A percentile compares a stretch with the other conserved stretches of the same genome.
Conservation (phyloP, 306 rosid species). For the apple (Malus domestica) region DNA sequence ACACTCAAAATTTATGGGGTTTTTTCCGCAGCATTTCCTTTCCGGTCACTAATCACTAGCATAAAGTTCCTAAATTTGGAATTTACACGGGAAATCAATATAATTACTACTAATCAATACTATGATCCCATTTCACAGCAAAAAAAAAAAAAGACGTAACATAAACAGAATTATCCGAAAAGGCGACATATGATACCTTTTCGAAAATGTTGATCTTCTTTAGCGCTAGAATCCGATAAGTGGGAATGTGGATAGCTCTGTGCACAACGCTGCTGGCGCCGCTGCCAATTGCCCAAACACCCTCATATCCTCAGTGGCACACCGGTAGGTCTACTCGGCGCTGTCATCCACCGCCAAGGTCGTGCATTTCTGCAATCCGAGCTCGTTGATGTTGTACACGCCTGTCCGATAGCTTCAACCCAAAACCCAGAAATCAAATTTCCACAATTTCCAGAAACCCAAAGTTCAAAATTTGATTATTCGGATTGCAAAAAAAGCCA, state of each 20-base stretch:
- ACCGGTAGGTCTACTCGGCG: slow-evolving; percentile 51
- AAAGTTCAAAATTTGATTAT: background rate
- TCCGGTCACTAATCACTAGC: too few species aligned
- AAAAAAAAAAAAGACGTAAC: background rate
- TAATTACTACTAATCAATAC: too few species aligned
- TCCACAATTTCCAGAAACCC: background rate
- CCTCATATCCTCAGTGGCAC: slow-evolving; percentile 82
- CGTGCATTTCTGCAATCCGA: slow-evolving; percentile 83
- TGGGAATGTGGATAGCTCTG: slow-evolving; percentile 91
- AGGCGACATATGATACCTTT: slow-evolving; percentile 38
- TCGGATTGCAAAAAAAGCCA: background rate
- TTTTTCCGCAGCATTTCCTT: too few species aligned
- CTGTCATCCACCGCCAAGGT: slow-evolving; percentile 47
- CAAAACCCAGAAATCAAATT: slow-evolving; percentile 4
- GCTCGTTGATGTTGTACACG: slow-evolving; percentile 82
- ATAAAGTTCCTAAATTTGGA: too few species aligned
- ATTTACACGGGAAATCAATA: too few species aligned
- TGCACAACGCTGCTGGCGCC: slow-evolving; percentile 97
- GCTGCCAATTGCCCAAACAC: slow-evolving; percentile 88
- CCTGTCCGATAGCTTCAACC: slow-evolving; percentile 78
- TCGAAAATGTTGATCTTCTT: slow-evolving; percentile 96
- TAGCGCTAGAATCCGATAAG: slow-evolving; percentile 70
- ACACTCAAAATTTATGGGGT: too few species aligned
- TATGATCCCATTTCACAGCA: too few species aligned
- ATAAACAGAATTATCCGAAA: background rate